Percentiles rank a stretch among this genome's conserved stretches.
Evolutionary conservation across 108 stramenopile species (phyloP).

Genomic region (Pseudonitzschia multistriata): DNA sequence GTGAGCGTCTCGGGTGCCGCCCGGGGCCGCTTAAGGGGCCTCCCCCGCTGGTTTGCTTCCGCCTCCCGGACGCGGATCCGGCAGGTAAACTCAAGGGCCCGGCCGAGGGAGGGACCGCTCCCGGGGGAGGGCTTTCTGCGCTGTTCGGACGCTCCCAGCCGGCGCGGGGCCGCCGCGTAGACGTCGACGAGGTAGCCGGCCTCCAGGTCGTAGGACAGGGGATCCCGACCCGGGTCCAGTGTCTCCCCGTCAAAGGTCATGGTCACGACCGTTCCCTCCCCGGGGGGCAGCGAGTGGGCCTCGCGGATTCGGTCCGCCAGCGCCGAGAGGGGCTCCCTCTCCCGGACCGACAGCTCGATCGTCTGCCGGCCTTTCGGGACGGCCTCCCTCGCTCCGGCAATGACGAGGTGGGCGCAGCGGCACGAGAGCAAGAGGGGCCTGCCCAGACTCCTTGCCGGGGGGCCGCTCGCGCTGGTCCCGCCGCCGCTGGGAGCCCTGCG

Average conservation of each 20-base stretch:
- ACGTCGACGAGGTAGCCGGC: constrained; percentile 69
- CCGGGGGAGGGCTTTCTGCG: background rate
- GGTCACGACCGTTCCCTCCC: constrained; percentile 8
- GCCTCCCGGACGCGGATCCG: background rate
- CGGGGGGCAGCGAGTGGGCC: constrained; percentile 26
- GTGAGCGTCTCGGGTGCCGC: constrained; percentile 5
- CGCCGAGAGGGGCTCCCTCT: constrained; percentile 28
- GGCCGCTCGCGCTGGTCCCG: background rate
- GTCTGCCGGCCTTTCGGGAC: constrained; percentile 5
- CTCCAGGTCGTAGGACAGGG: constrained; percentile 66
- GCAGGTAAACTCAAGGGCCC: background rate
- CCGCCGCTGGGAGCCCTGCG: background rate
- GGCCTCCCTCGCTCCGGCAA: constrained; percentile 5
- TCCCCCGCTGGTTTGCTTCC: background rate
- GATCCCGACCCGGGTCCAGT: constrained; percentile 46
- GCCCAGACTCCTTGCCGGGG: background rate
- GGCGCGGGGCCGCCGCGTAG: background rate
- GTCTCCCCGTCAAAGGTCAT: constrained; percentile 51
- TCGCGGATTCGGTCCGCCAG: constrained; percentile 24
- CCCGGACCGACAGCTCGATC: constrained; percentile 17
- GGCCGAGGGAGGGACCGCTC: background rate
- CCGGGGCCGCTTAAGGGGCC: background rate
- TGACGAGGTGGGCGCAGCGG: constrained; percentile 13
- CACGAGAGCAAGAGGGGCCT: constrained; percentile 5
- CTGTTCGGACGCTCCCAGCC: constrained; percentile 6